Base-by-base conservation (phyloP, 2,329 filamentous ascomycete species). In the Cladosporium sphaerospermum region DNA sequence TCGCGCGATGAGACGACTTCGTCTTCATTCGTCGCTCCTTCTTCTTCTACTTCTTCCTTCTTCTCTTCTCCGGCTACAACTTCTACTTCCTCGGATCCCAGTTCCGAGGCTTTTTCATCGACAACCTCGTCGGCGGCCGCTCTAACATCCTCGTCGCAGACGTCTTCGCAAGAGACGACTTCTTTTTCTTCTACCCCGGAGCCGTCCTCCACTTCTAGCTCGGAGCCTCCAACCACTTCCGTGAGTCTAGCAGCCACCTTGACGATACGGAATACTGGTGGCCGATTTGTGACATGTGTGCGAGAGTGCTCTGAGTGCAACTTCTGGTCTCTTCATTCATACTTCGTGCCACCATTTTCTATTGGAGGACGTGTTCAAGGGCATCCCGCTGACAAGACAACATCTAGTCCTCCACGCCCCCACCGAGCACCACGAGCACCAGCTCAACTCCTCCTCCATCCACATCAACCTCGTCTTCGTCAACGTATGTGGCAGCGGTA, bases 181-280 rank as follows among this genome's bases (percentile, higher is more conserved):
- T 59, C 49, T 46, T 34, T 45, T 41, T 57, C 46, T 36, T 46
- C 41, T 18, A 47, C 45, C 28, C 52, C n/a, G 43, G 52, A 32
- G 37, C 54, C 43, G 18, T 53, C 23, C 23, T 28, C 54, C n/a
- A 57, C 57, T 23, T 59, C 63, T 34, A 63, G 46, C 50, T 54
- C 52, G 16, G 44, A 37, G 13, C 14, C 51, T 14, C 45, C 46
- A 11, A 55, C 55, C 11, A 41, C 55, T 32, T 58, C 52, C 45
- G 51, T 53, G 51, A 53, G 51, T 53, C 37, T 19, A 34, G 28
- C 43, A 45, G 23, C 16, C 28, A 18, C 48, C 40, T 51, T 34
- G 41, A 28, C 32, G 33, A 44, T 36, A 16, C 31, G 40, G 8
- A 31, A 13, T 36, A 44, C 40, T 44, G 19, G 40, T 51, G 48